phyloP scores from a whole-genome alignment of 495 filamentous ascomycete genomes.

The Diplogelasinospora grovesii region DNA sequence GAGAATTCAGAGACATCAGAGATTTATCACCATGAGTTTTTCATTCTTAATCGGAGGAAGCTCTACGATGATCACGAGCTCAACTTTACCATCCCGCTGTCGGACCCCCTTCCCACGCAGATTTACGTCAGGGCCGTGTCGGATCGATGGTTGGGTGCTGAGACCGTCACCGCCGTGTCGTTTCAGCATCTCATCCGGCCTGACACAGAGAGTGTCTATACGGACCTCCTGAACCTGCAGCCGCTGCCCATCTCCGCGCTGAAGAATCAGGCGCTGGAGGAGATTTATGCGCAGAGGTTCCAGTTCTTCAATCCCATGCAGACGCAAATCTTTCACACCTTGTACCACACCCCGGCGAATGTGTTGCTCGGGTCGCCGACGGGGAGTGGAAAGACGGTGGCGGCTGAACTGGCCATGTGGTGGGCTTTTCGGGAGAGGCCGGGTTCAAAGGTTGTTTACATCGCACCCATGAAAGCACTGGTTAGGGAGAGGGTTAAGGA shows the following conservation, averaged over 20 bases:
- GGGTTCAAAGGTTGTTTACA: conserved; percentile 96
- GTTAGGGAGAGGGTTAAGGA: conserved; percentile 95
- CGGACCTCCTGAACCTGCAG: conserved; percentile 85
- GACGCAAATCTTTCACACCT: conserved; percentile 92
- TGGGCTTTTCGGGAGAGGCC: conserved; percentile 96
- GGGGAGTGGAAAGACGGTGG: conserved; percentile 94
- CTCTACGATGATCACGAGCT: conserved; percentile 91
- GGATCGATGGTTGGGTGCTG: conserved; percentile 95
- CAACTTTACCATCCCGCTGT: conserved; percentile 93
- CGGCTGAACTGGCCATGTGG: conserved; percentile 98
- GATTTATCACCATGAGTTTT: conserved; percentile 97
- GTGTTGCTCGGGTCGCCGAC: conserved; percentile 96
- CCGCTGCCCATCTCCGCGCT: conserved; percentile 83
- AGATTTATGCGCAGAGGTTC: conserved; percentile 82
- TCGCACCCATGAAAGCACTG: conserved; percentile 98
- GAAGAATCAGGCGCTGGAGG: conserved; percentile 79
- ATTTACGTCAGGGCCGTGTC: conserved; percentile 94
- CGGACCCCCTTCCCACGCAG: conserved; percentile 86
- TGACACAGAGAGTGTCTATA: conserved; percentile 96
- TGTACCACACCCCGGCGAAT: conserved; percentile 87
- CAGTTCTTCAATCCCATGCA: conserved; percentile 99
- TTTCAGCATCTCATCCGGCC: conserved; percentile 97
- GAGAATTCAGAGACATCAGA: conserved; percentile 97
- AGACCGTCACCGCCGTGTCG: conserved; percentile 88
- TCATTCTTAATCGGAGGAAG: conserved; percentile 83